Percentiles rank a stretch among this genome's conserved stretches.
These are phyloP conservation scores for Cucurbita ficifolia DNA, from an alignment of 306 rosid genomes.

Conservation along the genomic window DNA sequence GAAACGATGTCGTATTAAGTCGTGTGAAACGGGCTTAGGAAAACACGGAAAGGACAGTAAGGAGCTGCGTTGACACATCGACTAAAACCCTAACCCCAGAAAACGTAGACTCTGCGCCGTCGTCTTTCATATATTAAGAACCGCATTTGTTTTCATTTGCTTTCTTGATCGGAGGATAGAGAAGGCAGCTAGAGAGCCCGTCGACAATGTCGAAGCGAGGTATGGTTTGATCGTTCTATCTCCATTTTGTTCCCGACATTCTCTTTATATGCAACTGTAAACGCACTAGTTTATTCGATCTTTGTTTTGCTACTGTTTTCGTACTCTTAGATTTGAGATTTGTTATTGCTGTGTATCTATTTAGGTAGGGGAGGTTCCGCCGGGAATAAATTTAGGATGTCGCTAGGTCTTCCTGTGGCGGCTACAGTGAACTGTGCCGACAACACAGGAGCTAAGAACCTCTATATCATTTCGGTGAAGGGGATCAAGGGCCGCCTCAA, in stretches of 20 bases:
- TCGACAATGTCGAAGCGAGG: constrained; percentile 44
- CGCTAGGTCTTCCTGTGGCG: constrained; percentile 92
- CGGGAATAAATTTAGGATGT: constrained; percentile 87
- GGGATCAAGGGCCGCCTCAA: constrained; percentile 81
- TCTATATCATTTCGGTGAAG: constrained; percentile 77
- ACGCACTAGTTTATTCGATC: not conserved
- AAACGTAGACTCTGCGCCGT: not conserved
- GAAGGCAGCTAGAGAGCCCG: too few relatives aligned
- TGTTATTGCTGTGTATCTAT: not conserved
- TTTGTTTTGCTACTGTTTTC: not conserved
- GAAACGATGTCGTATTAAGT: not conserved
- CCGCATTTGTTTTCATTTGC: not conserved
- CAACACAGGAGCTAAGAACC: constrained; percentile 86
- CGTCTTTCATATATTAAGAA: constrained; percentile 1
- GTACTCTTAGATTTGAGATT: not conserved
- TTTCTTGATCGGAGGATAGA: too few relatives aligned
- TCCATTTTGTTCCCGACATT: not conserved
- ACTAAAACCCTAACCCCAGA: constrained; percentile 4
- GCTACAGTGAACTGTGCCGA: constrained; percentile 91
- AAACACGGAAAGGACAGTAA: not conserved
- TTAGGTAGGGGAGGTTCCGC: constrained; percentile 83
- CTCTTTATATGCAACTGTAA: not conserved
- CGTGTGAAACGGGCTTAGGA: not conserved
- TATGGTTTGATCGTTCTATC: not conserved
- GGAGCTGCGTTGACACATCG: not conserved